Evolutionary conservation across 2,329 filamentous ascomycete genomes (phyloP).

Genomic region (Verticillium dahliae): DNA sequence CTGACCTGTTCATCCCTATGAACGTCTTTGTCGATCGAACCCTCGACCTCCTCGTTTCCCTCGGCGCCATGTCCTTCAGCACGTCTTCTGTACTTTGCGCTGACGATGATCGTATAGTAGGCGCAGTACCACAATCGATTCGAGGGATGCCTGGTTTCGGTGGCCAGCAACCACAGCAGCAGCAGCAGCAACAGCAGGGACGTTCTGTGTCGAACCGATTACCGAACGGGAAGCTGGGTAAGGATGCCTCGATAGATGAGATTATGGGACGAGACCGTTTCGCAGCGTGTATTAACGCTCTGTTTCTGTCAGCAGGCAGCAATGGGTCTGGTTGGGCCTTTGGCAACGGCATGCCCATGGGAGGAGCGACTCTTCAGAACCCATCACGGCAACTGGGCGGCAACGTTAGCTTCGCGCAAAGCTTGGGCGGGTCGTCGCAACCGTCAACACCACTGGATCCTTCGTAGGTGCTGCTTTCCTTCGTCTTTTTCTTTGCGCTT

Average conservation of each 20-base stretch:
- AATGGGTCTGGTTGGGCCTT: conserved; percentile 56
- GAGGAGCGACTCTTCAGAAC: conserved; percentile 45
- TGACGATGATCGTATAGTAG: conserved; percentile 30
- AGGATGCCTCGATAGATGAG: conserved; percentile 5
- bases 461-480: conserved; percentile 46
- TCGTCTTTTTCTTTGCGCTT: conserved; percentile 7
- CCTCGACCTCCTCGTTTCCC: neutral
- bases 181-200: conserved; percentile 32
- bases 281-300: neutral
- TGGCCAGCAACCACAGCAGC: conserved; percentile 52
- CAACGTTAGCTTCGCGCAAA: conserved; percentile 61
- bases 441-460: conserved; percentile 55
- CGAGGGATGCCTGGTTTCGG: conserved; percentile 57
- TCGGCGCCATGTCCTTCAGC: neutral
- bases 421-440: conserved; percentile 52
- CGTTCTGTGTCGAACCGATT: conserved; percentile 52
- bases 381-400: conserved; percentile 48
- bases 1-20: neutral
- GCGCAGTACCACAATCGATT: conserved; percentile 55
- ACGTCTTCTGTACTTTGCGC: conserved; percentile 10
- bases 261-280: neutral
- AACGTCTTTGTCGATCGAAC: neutral
- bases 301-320: conserved; percentile 27
- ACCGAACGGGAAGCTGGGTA: conserved; percentile 62
- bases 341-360: conserved; percentile 55